These are phyloP conservation scores for Suillus occidentalis DNA, from an alignment of 768 basidiomycete genomes.

Conservation along the genomic window DNA sequence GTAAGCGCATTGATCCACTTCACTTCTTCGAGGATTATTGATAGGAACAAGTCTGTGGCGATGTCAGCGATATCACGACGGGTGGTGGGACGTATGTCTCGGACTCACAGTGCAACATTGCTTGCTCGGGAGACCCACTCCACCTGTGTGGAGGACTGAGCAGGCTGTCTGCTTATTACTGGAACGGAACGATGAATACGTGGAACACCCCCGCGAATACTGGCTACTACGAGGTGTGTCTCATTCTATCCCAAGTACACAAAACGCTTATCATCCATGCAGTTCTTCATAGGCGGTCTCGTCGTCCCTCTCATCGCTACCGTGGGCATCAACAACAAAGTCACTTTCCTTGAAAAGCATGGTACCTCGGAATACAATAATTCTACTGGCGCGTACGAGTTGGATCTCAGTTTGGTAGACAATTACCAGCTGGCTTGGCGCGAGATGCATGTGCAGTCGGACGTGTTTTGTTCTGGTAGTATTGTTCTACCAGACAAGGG, in stretches of 20 bases:
- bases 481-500: conserved; percentile 75
- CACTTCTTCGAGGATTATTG: neutral
- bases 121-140: conserved; percentile 70
- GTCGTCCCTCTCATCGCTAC: conserved; percentile 75
- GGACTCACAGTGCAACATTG: conserved; percentile 41
- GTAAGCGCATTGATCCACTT: conserved; percentile 40
- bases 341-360: conserved; percentile 74
- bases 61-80: conserved; percentile 49
- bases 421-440: conserved; percentile 59
- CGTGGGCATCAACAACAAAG: conserved; percentile 78
- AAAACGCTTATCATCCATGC: conserved; percentile 2
- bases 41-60: conserved; percentile 58
- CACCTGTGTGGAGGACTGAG: conserved; percentile 66
- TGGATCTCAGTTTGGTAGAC: conserved; percentile 59
- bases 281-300: conserved; percentile 56
- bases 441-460: conserved; percentile 71
- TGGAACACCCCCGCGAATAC: conserved; percentile 69
- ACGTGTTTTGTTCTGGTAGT: conserved; percentile 79
- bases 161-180: conserved; percentile 54
- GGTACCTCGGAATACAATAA: conserved; percentile 64
- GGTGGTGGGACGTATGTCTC: conserved; percentile 33
- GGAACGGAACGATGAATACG: conserved; percentile 51
- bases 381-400: conserved; percentile 77
- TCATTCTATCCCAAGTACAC: neutral
- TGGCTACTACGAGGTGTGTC: conserved; percentile 67